Conservation (phyloP, 2,329 filamentous ascomycete species). For the Colletotrichum sublineola region DNA sequence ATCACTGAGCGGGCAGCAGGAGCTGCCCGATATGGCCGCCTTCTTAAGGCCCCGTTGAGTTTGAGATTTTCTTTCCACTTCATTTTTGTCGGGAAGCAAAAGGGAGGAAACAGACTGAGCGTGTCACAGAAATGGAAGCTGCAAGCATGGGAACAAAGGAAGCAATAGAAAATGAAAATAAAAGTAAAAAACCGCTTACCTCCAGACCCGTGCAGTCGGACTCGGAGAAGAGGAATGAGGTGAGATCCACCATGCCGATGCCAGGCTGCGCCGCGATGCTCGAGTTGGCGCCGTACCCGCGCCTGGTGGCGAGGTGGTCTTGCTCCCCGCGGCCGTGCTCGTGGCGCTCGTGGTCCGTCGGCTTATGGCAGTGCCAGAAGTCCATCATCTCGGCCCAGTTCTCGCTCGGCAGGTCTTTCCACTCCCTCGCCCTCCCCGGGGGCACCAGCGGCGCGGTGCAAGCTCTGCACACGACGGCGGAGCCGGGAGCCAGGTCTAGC, state of each 20-base stretch:
- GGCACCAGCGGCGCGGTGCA: slow-evolving; percentile 57
- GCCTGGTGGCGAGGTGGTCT: slow-evolving; percentile 66
- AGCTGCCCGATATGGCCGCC: slow-evolving; percentile 65
- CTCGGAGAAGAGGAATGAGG: slow-evolving; percentile 78
- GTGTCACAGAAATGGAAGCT: slow-evolving; percentile 40
- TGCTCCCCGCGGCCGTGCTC: slow-evolving; percentile 47
- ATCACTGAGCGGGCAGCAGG: slow-evolving; percentile 62
- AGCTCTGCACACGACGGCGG: slow-evolving; percentile 58
- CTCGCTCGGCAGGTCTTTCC: slow-evolving; percentile 95
- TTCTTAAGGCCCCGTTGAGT: slow-evolving; percentile 66
- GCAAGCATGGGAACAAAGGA: slow-evolving; percentile 2
- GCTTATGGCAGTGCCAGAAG: slow-evolving; percentile 99
- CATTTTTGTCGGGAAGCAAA: not conserved
- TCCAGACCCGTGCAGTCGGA: slow-evolving; percentile 69
- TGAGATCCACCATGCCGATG: slow-evolving; percentile 84
- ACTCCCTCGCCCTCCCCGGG: slow-evolving; percentile 62
- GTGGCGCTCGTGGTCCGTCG: slow-evolving; percentile 66
- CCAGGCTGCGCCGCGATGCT: slow-evolving; percentile 75
- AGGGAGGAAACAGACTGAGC: slow-evolving; percentile 2
- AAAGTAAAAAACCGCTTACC: slow-evolving; percentile 50
- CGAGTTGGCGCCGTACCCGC: slow-evolving; percentile 88
- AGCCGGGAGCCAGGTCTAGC: slow-evolving; percentile 56
- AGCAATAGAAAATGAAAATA: slow-evolving; percentile 34
- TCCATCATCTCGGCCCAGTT: slow-evolving; percentile 99
- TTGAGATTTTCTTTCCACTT: not conserved